phyloP scores from a whole-genome alignment of 768 basidiomycete genomes.

The Butyriboletus loyo region DNA sequence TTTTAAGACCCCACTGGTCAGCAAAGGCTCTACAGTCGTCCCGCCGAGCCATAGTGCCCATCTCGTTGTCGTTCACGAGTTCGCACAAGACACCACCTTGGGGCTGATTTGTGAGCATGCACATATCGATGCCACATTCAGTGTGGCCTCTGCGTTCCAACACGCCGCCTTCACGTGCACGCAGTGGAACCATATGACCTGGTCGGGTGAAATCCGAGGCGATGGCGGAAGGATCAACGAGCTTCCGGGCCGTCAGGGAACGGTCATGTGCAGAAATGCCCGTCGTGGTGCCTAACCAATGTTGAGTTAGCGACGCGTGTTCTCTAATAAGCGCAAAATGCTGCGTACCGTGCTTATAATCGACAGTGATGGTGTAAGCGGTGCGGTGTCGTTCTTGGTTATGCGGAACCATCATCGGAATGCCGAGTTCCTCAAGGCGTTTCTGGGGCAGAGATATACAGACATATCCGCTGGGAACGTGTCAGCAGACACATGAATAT shows the following conservation, averaged over 20 bases:
- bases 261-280: conserved; percentile 98
- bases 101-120: conserved; percentile 61
- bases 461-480: conserved; percentile 75
- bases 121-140: conserved; percentile 86
- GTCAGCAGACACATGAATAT: conserved; percentile 7
- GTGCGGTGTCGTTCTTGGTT: conserved; percentile 92
- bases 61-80: conserved; percentile 85
- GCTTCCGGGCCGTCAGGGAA: conserved; percentile 77
- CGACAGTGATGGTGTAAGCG: conserved; percentile 94
- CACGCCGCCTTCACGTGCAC: conserved; percentile 82
- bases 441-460: conserved; percentile 80
- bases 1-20: conserved; percentile 82
- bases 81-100: conserved; percentile 86
- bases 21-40: conserved; percentile 94
- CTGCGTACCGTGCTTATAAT: conserved; percentile 76
- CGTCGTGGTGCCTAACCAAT: conserved; percentile 73
- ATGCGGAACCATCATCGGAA: conserved; percentile 91
- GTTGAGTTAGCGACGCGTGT: not conserved
- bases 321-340: not conserved
- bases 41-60: conserved; percentile 90
- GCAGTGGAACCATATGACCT: conserved; percentile 92
- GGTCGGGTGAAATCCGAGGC: conserved; percentile 84
- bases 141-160: conserved; percentile 91
- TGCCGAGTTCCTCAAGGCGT: conserved; percentile 70
- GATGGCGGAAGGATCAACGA: conserved; percentile 57